Conservation (phyloP, 805 yeast genomes). For the Zygotorulaspora sp. region DNA sequence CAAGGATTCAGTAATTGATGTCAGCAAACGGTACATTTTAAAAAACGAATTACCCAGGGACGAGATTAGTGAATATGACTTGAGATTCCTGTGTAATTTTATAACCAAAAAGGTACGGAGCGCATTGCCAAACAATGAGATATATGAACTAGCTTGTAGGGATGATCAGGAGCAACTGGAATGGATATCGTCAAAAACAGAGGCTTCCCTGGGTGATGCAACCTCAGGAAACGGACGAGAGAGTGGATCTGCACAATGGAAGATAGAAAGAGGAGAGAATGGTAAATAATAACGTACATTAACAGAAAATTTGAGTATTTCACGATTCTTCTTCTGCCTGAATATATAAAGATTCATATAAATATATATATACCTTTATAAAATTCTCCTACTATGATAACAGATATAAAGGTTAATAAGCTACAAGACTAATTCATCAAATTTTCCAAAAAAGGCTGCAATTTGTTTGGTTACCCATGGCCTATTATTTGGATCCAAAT, state of each 20-base stretch:
- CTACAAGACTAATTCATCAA: slow-evolving; percentile 32
- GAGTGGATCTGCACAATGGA: slow-evolving; percentile 78
- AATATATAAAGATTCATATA: slow-evolving; percentile 3
- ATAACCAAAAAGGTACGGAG: slow-evolving; percentile 38
- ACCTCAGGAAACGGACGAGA: slow-evolving; percentile 44
- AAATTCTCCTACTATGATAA: too few species aligned
- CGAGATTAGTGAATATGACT: slow-evolving; percentile 40
- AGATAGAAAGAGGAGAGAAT: slow-evolving; percentile 68
- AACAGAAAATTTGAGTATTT: neutral
- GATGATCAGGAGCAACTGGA: slow-evolving; percentile 37
- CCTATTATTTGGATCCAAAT: slow-evolving; percentile 40
- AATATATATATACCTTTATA: too few species aligned
- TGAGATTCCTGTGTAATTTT: slow-evolving; percentile 35
- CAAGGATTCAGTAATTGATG: slow-evolving; percentile 59
- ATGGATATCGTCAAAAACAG: slow-evolving; percentile 13
- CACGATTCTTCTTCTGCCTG: neutral
- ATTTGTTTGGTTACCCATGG: slow-evolving; percentile 47
- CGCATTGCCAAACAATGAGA: slow-evolving; percentile 33
- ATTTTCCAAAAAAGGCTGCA: slow-evolving; percentile 39
- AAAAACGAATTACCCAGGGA: slow-evolving; percentile 46
- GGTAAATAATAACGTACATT: slow-evolving; percentile 37
- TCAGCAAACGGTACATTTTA: slow-evolving; percentile 60
- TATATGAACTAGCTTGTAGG: slow-evolving; percentile 33
- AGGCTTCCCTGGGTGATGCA: neutral
- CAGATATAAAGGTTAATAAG: neutral